Base-by-base conservation (phyloP, 164 flowering plant genomes). In the Aristolochia fimbriata region DNA sequence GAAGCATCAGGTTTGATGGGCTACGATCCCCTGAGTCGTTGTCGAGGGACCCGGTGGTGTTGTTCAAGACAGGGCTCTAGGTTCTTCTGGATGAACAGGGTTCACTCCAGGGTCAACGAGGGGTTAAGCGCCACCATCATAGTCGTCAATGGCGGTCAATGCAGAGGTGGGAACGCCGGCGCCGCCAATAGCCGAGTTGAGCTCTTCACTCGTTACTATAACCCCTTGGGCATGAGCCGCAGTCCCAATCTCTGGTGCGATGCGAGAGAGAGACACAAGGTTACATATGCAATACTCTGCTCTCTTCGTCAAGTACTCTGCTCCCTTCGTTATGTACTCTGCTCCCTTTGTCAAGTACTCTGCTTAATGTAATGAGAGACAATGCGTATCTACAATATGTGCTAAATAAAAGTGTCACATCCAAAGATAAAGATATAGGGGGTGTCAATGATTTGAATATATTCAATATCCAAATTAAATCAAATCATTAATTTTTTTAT, bases 171-270 rank as follows among this genome's bases (percentile, higher is more conserved):
- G 0, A 37, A 41, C 24, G 60, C 59, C 41, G 15, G 66, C 0
- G 66, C 16, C 0, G 59, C 78, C 16, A 61, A 63, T 7, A 55
- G 71, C 7, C 64, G 87, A 0, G 71, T 81, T 4, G 37, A 51
- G 13, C 79, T 74, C 24, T 80, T 70, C 56, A 71, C 53, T 2
- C 45, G 70, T 1, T 80, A 74, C 43, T 84, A 83, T 25, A 47
- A 4, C 13, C 72, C 77, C 25, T 55, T 83, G 14, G 77, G 80
- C 11, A 80, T 84, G 61, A 24, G 61, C 11, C 77, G 84, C 14
- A 81, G 83, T 0, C 58, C 48, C 6, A 78, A 78, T 33, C 81
- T 81, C 48, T 55, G 53, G n/a, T 78, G 85, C 54, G 77, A 67
- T 59, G 6, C 9, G 25, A 51, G 3, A 7, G n/a, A n/a, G n/a